Evolutionary conservation across 2,329 filamentous ascomycete species (phyloP), one percentile per base, ranked within the genome.

Genomic region (Neurospora sp.): DNA sequence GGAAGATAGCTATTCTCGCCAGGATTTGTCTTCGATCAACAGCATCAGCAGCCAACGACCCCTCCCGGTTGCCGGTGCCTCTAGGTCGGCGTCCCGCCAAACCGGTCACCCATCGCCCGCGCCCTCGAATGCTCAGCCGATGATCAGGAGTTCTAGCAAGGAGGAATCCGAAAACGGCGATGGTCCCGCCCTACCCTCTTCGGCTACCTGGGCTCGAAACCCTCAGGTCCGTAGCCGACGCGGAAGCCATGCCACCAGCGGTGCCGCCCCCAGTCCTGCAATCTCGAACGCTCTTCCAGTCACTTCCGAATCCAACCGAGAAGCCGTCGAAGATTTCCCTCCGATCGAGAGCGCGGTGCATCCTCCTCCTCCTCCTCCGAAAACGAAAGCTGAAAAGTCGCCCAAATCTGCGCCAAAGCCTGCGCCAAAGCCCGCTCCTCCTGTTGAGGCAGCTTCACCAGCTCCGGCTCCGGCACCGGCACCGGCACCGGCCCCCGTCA

Each of bases 1-100:
- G 76, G 95, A 96, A 74, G 95, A 98, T 77, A 97, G 93, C 81
- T 98, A 97, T 78, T 97, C 93, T 9, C 88, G 96, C 67, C 93
- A 97, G 78, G 95, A 97, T 79, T 82, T 98, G 43, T 98, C 95
- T 1, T 96, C 94, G 19, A 92, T 97, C 85, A 98, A 97, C 76
- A 95, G 92, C 71, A 90, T 93, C 70, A 92, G 91, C 72, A 93
- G 91, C 1, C 93, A 93, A 76, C 87, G 91, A 42, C 89, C 90
- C 1, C 82, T 91, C 68, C 82, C 84, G 2, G 82, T 82, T 68
- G 82, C 83, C 52, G 84, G 81, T 38, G 81, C 84, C 13, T 86
- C 87, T 15, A 84, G 86, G 19, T 82, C 85, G 7, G 82, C 83
- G 23, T 86, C 86, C 19, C 82, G 87, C 68, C 86, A 86, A 74